Evolutionary conservation across 331 rosid genomes (phyloP), one percentile per base, ranked within the genome.

Genomic region (Ulmus americana): DNA sequence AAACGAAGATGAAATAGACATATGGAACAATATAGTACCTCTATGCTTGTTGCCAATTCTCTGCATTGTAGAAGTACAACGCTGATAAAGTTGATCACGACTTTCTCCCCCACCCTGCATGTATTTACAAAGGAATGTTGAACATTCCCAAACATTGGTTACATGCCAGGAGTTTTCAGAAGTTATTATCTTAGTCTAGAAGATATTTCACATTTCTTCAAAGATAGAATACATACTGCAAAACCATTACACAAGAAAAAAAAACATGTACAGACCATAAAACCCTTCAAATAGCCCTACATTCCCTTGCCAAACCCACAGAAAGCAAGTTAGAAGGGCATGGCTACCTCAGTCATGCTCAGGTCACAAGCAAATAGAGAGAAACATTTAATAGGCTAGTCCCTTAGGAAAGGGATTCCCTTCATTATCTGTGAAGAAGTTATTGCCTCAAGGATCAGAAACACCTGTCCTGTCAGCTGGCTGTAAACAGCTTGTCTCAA

Each of bases 61-160:
- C 61, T 67, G 75, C 79, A 87, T 58, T 48, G 90, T 70, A 67
- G 95, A 82, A 49, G 92, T 80, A 75, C 95, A 63, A 56, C 97
- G 97, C 43, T 80, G 76, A 69, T 61, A 81, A 76, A 92, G 91
- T 68, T 82, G 90, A 70, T 71, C 91, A 65, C 72, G 80, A 74
- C 97, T 86, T 81, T 92, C 98, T 58, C 98, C 98, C 41, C 97
- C 98, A 43, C 97, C 98, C 95, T 92, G 83, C 65, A 76, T 16
- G 52, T 41, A 54, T 52, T 46, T 50, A 52, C 58, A 54, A 57
- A 11, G 40, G 57, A 57, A 66, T n/a, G 69, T 67, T 69, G 44
- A 63, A 70, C 44, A 76, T 53, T 51, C 55, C 67, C 67, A 35
- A 43, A 7, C 55, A 59, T 28, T 55, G 6, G 14, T 22, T 4